Base-by-base conservation (phyloP, 2,329 filamentous ascomycete genomes). In the Hypoxylon sp. region DNA sequence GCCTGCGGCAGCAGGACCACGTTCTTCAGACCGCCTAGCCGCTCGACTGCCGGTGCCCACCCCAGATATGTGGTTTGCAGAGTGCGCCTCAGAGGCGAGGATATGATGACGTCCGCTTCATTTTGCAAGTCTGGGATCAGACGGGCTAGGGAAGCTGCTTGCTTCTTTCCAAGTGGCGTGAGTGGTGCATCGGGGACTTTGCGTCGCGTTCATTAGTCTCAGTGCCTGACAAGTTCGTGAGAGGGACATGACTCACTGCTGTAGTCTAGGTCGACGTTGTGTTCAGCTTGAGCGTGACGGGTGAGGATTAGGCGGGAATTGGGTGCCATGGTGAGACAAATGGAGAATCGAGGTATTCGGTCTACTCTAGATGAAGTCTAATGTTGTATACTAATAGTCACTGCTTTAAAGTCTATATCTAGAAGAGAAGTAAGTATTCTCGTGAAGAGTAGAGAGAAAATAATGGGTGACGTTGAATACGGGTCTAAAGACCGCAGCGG, bases 21-120 rank as follows among this genome's bases (percentile, higher is more conserved):
- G 13, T 42, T 60, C 22, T 56, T 40, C 6, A 61, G 42, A 14
- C 74, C 73, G 30, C 58, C 73, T 17, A 73, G 71, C 2, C 63
- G 72, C 68, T 55, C 68, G n/a, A 72, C 60, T 2, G 74, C 73
- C 1, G 72, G 75, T 37, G 35, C 73, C 61, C 46, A 78, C 0
- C 75, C 77, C 14, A 79, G 63, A 6, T 72, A 68, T 3, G 77
- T 78, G 8, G 77, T 80, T 63, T 80, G 77, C 49, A 80, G 71
- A 2, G 77, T 79, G 48, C 78, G 77, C 30, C 70, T 72, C 3
- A 79, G 68, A 2, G 78, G 78, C 13, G 78, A 80, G 6, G 75
- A 75, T 40, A 77, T 62, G 37, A 80, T 56, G 0, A 79, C 62
- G 8, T 76, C 74, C 44, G 74, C 73, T 14, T 71, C 63, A 10